Evolutionary conservation across 805 yeast genomes (phyloP).

Genomic region (Candida quercuum): DNA sequence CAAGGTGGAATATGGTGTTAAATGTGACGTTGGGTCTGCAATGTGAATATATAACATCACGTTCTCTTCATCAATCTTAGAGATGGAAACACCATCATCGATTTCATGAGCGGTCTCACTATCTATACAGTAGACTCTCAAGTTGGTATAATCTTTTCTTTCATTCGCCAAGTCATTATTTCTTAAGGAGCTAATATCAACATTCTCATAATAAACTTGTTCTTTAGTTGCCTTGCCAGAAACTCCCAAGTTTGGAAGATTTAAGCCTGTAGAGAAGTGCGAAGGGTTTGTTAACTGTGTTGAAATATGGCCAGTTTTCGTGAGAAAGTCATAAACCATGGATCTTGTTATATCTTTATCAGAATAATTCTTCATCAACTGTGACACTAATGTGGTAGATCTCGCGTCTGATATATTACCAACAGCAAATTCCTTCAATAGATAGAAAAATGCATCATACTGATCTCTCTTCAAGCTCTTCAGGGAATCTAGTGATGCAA

Average conservation of each 20-base stretch:
- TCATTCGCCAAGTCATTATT: constrained; percentile 13
- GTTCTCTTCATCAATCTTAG: constrained; percentile 21
- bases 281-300: constrained; percentile 37
- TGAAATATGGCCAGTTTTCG: constrained; percentile 24
- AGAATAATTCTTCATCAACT: constrained; percentile 27
- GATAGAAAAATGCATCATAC: constrained; percentile 34
- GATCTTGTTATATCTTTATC: constrained; percentile 46
- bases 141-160: constrained; percentile 37
- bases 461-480: neutral
- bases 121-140: constrained; percentile 79
- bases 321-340: constrained; percentile 46
- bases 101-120: constrained; percentile 77
- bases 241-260: constrained; percentile 37
- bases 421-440: constrained; percentile 51
- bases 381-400: constrained; percentile 44
- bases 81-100: constrained; percentile 85
- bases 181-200: constrained; percentile 20
- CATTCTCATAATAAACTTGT: constrained; percentile 33
- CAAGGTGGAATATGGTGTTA: constrained; percentile 30
- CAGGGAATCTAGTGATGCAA: constrained; percentile 8
- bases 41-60: constrained; percentile 62
- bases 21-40: constrained; percentile 80
- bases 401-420: constrained; percentile 45
- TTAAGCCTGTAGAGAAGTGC: constrained; percentile 41
- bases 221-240: constrained; percentile 39